phyloP scores from a whole-genome alignment of 495 filamentous ascomycete genomes.

The Neurospora sp. region DNA sequence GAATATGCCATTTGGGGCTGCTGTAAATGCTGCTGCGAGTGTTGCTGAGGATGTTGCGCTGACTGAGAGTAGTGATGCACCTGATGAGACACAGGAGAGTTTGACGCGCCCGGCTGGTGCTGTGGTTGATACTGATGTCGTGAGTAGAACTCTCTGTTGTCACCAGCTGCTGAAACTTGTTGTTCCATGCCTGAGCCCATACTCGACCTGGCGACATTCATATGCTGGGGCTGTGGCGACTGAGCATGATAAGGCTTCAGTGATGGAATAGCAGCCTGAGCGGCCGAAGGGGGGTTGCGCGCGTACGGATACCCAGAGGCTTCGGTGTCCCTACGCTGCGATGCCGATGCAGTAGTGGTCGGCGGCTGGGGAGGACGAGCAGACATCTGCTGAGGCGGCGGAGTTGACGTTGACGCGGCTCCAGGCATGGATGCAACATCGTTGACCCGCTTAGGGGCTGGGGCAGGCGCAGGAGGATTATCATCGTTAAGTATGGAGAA shows the following conservation, averaged over 20 bases:
- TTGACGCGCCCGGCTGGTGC: conserved; percentile 23
- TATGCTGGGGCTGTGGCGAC: conserved; percentile 31
- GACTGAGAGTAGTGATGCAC: conserved; percentile 31
- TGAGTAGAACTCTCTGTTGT: conserved; percentile 34
- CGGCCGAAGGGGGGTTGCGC: conserved; percentile 25
- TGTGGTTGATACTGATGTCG: conserved; percentile 24
- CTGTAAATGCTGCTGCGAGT: conserved; percentile 1
- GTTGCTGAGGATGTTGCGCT: conserved; percentile 10
- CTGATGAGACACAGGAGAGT: conserved; percentile 33
- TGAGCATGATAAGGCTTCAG: conserved; percentile 36
- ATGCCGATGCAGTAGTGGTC: conserved; percentile 20
- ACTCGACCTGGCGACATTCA: conserved; percentile 25
- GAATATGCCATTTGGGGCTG: conserved; percentile 13
- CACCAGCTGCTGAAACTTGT: conserved; percentile 8
- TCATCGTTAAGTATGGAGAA: conserved; percentile 43
- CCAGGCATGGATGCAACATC: conserved; percentile 23
- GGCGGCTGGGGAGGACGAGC: conserved; percentile 26
- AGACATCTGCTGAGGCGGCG: conserved; percentile 31
- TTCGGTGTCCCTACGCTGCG: conserved; percentile 30
- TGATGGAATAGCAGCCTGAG: conserved; percentile 35
- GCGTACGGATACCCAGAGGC: conserved; percentile 24
- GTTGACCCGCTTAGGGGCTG: conserved; percentile 27
- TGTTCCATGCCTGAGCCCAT: conserved; percentile 23
- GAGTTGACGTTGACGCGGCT: conserved; percentile 31
- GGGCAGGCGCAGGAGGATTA: conserved; percentile 29